Evolutionary conservation across 192 early-diverging fungal species (phyloP).

Genomic region (Coemansia javaensis): DNA sequence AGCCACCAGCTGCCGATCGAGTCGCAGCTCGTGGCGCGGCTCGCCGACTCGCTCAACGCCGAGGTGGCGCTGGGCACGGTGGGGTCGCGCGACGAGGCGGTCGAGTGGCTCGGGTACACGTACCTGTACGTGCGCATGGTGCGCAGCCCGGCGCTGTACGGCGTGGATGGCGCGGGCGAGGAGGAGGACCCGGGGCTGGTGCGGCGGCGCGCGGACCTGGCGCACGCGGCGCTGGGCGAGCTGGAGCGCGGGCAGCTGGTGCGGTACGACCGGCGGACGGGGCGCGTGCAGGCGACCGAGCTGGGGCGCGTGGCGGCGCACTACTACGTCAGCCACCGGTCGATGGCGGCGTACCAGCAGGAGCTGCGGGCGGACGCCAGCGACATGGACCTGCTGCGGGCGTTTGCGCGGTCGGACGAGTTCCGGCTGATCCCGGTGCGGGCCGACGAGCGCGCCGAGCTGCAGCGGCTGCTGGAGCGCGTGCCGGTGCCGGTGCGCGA

Average conservation of each 20-base stretch:
- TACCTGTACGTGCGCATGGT: conserved; percentile 97
- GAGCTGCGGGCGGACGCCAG: conserved; percentile 88
- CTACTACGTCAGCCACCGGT: conserved; percentile 89
- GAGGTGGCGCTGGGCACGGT: conserved; percentile 94
- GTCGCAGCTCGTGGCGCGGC: conserved; percentile 80
- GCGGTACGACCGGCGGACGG: conserved; percentile 92
- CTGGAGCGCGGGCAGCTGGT: conserved; percentile 90
- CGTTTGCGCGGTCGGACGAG: conserved; percentile 85
- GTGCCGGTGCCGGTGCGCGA: conserved; percentile 95
- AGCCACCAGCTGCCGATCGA: conserved; percentile 98
- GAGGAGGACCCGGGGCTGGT: conserved; percentile 76
- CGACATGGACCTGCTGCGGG: conserved; percentile 82
- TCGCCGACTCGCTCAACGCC: conserved; percentile 92
- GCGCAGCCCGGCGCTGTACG: conserved; percentile 82
- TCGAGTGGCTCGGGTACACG: conserved; percentile 92
- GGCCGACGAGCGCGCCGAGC: conserved; percentile 90
- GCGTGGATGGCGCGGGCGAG: conserved; percentile 45
- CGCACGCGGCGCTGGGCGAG: conserved; percentile 78
- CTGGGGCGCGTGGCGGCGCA: conserved; percentile 94
- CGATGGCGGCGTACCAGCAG: conserved; percentile 92
- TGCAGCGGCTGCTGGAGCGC: conserved; percentile 81
- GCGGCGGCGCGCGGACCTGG: conserved; percentile 83
- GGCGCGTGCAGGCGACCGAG: conserved; percentile 82
- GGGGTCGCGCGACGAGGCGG: conserved; percentile 87
- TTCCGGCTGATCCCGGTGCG: conserved; percentile 93